phyloP scores from a whole-genome alignment of 257 asterid genomes.

The Oldenlandia corymbosa region DNA sequence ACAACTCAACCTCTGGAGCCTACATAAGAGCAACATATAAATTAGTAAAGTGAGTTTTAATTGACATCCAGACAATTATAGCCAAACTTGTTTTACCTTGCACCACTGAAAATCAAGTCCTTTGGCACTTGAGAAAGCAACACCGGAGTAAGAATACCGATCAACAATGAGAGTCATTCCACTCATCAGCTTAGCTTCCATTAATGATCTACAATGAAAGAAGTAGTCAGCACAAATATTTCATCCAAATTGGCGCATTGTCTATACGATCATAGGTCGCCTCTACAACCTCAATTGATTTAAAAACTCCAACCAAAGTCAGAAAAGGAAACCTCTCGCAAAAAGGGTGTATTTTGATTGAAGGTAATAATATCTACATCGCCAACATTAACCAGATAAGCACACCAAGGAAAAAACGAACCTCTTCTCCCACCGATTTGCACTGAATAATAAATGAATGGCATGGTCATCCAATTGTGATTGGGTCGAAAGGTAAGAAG shows the following conservation, averaged over 20 bases:
- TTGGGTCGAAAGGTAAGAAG: slow-evolving; percentile 73
- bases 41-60: neutral
- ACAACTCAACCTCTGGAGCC: slow-evolving; percentile 88
- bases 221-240: neutral
- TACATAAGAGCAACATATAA: slow-evolving; percentile 25
- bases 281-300: neutral
- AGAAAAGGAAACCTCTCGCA: neutral
- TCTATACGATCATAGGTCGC: neutral
- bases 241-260: neutral
- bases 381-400: neutral
- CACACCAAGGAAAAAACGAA: slow-evolving; percentile 7
- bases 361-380: neutral
- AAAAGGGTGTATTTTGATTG: too few species aligned
- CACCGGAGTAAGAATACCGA: slow-evolving; percentile 87
- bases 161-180: slow-evolving; percentile 77
- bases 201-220: slow-evolving; percentile 44
- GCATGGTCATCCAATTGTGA: slow-evolving; percentile 83
- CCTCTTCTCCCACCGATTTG: slow-evolving; percentile 99
- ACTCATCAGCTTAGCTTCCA: slow-evolving; percentile 77
- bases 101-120: slow-evolving; percentile 86
- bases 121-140: slow-evolving; percentile 90
- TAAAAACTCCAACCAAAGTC: neutral
- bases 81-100: slow-evolving; percentile 54
- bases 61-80: neutral
- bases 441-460: slow-evolving; percentile 89